A percentile compares a stretch with the other conserved stretches of the same genome.
Evolutionary conservation across 2,329 filamentous ascomycete species (phyloP).

Genomic region (Fusarium keratoplasticum): DNA sequence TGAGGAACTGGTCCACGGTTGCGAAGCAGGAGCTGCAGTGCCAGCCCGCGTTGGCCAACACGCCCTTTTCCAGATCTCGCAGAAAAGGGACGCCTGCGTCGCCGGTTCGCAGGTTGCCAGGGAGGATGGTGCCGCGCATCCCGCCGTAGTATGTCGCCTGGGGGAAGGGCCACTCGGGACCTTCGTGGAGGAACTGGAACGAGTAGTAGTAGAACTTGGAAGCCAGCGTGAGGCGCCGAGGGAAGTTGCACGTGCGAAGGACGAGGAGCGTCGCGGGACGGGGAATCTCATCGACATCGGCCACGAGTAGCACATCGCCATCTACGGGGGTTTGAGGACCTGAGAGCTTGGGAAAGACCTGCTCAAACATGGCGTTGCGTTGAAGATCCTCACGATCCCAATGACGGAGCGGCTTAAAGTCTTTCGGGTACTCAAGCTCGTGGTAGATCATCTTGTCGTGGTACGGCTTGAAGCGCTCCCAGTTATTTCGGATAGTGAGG

Average conservation of each 20-base stretch:
- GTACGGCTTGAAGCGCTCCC: constrained; percentile 63
- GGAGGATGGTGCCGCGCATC: constrained; percentile 60
- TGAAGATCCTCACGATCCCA: constrained; percentile 66
- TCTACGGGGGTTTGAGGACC: constrained; percentile 54
- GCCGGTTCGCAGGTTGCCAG: constrained; percentile 64
- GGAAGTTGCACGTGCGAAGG: constrained; percentile 64
- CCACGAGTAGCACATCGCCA: constrained; percentile 69
- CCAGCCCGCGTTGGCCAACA: constrained; percentile 66
- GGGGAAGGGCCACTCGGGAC: constrained; percentile 64
- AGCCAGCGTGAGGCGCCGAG: constrained; percentile 62
- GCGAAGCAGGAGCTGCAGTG: constrained; percentile 72
- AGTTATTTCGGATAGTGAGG: constrained; percentile 63
- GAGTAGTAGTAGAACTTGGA: constrained; percentile 69
- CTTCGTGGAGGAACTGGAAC: constrained; percentile 62
- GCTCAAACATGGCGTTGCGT: constrained; percentile 67
- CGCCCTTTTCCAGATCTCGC: constrained; percentile 56
- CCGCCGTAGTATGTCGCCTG: constrained; percentile 67
- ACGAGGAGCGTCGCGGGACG: constrained; percentile 61
- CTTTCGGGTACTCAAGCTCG: constrained; percentile 59
- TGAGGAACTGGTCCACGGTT: constrained; percentile 65
- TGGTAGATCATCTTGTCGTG: constrained; percentile 72
- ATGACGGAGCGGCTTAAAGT: constrained; percentile 51
- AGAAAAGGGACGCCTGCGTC: constrained; percentile 55
- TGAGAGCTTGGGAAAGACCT: constrained; percentile 63
- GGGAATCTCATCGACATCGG: constrained; percentile 71